Conservation (phyloP, 148 eudicot genomes). For the Chenopodium suecicum region DNA sequence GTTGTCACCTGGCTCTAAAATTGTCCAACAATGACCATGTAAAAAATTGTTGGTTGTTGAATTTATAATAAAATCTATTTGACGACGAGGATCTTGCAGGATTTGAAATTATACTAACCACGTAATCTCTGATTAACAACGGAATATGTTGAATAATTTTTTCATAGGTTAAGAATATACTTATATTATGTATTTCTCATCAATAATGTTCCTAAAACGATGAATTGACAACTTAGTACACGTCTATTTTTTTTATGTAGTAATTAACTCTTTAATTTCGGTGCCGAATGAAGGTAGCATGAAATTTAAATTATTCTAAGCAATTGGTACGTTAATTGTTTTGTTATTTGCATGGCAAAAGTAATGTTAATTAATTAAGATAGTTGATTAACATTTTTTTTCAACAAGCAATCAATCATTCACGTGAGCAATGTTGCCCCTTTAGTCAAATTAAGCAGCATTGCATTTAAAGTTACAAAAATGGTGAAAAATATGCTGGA, state of each 20-base stretch:
- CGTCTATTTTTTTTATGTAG: no score
- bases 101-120: neutral
- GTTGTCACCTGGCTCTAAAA: constrained; percentile 2
- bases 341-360: neutral
- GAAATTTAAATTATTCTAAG: no score
- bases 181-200: no score
- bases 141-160: no score
- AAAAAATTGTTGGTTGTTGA: neutral
- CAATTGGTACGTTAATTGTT: no score
- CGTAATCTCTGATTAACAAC: neutral
- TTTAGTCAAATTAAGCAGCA: neutral
- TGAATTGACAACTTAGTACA: no score
- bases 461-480: neutral
- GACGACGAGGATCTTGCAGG: neutral
- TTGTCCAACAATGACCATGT: neutral
- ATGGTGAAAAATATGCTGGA: neutral
- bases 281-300: no score
- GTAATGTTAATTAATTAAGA: no score
- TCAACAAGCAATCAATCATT: neutral
- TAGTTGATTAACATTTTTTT: neutral
- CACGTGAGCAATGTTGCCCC: neutral
- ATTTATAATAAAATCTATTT: neutral
- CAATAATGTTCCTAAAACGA: neutral
- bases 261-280: no score
- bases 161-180: no score